A percentile compares a stretch with the other conserved stretches of the same genome.
These are phyloP conservation scores for Casuarina equisetifolia DNA, from an alignment of 306 rosid species.

Conservation along the genomic window DNA sequence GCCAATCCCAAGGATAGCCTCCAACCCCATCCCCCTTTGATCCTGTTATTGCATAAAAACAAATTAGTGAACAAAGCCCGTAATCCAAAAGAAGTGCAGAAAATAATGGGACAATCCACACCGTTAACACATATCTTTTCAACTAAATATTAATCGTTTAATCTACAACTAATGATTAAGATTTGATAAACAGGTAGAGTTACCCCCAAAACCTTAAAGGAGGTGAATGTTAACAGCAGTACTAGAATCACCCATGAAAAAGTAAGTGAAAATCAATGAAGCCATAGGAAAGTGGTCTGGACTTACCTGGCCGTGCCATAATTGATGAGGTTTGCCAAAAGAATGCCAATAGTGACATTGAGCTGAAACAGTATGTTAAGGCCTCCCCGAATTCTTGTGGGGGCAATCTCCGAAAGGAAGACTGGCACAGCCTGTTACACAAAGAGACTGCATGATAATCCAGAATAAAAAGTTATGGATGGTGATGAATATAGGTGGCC, in stretches of 20 bases:
- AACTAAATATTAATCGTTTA: too few species aligned
- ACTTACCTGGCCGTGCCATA: conserved; percentile 70
- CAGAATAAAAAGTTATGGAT: too few species aligned
- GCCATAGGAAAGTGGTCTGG: background rate
- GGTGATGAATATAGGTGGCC: too few species aligned
- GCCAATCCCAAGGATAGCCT: conserved; percentile 83
- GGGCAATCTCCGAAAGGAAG: conserved; percentile 91
- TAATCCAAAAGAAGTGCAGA: conserved; percentile 23
- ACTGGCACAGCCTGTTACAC: conserved; percentile 83
- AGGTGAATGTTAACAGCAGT: too few species aligned
- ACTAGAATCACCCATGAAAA: too few species aligned
- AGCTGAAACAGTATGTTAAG: conserved; percentile 82
- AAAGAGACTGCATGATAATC: conserved; percentile 10
- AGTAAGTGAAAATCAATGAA: too few species aligned
- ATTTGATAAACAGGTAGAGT: too few species aligned
- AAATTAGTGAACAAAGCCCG: conserved; percentile 28
- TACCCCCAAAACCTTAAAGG: too few species aligned
- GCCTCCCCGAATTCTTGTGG: conserved; percentile 90
- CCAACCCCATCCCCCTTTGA: conserved; percentile 93
- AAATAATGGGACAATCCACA: conserved; percentile 34
- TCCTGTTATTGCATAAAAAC: conserved; percentile 38
- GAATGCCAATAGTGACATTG: conserved; percentile 78
- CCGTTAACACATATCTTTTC: too few species aligned
- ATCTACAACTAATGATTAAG: too few species aligned
- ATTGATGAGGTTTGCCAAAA: conserved; percentile 77